phyloP scores from a whole-genome alignment of 164 flowering plant species.

The Akebia trifoliata region DNA sequence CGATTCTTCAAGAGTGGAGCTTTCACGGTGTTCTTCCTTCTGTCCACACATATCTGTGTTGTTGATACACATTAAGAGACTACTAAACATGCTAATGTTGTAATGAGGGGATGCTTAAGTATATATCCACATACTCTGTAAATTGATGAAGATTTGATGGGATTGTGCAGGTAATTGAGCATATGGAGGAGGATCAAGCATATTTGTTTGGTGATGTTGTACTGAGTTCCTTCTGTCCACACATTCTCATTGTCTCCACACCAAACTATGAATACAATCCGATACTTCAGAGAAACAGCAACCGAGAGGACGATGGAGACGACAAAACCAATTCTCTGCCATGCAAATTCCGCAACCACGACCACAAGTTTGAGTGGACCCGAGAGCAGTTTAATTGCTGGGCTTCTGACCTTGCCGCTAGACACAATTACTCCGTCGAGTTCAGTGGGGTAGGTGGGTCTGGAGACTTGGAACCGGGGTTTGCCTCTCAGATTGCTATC shows the following conservation, averaged over 20 bases:
- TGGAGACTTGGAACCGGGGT: conserved; percentile 74
- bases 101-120: background rate
- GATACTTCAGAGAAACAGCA: conserved; percentile 53
- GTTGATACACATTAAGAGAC: too few relatives aligned
- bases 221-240: conserved; percentile 62
- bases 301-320: conserved; percentile 59
- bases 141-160: background rate
- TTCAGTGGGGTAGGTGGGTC: conserved; percentile 91
- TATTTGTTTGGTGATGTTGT: conserved; percentile 65
- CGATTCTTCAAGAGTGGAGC: too few relatives aligned
- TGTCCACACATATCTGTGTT: too few relatives aligned
- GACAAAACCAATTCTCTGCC: conserved; percentile 42
- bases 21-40: too few relatives aligned
- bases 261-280: conserved; percentile 94
- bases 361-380: conserved; percentile 99
- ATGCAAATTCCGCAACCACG: conserved; percentile 82
- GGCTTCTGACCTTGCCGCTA: conserved; percentile 65
- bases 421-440: conserved; percentile 68
- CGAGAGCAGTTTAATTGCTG: conserved; percentile 70
- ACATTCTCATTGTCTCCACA: conserved; percentile 77
- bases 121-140: background rate
- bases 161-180: conserved; percentile 79
- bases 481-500: conserved; percentile 96
- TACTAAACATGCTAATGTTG: too few relatives aligned
- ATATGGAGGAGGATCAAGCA: conserved; percentile 97